Conservation (phyloP, 345 rosid genomes). For the Eucalyptus curtisii region DNA sequence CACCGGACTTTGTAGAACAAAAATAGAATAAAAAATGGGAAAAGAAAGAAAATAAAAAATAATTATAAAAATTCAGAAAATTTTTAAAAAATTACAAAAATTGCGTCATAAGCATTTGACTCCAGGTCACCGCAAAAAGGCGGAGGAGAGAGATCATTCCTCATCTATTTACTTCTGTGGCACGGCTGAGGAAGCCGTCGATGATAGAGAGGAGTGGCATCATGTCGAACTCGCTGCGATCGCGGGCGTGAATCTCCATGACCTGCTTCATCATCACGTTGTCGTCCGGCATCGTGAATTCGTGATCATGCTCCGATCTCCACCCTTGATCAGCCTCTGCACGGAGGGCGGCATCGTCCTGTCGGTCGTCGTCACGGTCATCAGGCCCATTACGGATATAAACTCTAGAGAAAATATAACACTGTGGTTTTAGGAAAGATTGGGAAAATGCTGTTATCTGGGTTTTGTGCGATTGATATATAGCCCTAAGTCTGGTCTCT, state of each 20-base stretch:
- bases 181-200: constrained; percentile 46
- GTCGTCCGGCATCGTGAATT: constrained; percentile 44
- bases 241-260: constrained; percentile 44
- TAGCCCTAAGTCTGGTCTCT: background rate
- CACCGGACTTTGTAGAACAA: accelerated
- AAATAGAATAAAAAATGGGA: background rate
- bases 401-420: background rate
- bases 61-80: background rate
- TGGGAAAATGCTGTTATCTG: background rate
- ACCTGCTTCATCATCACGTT: constrained; percentile 40
- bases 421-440: background rate
- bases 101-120: background rate
- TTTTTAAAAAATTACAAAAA: background rate
- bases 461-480: background rate
- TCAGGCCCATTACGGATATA: background rate
- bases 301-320: constrained; percentile 2
- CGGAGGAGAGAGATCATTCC: background rate
- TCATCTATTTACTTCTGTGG: background rate
- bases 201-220: constrained; percentile 40
- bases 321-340: constrained; percentile 8
- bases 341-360: background rate
- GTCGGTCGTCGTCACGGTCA: background rate
- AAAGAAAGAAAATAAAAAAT: background rate
- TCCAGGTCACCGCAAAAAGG: background rate
- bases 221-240: constrained; percentile 38